Evolutionary conservation across 2,329 filamentous ascomycete species (phyloP).

Genomic region (Blastomyces gilchristii): DNA sequence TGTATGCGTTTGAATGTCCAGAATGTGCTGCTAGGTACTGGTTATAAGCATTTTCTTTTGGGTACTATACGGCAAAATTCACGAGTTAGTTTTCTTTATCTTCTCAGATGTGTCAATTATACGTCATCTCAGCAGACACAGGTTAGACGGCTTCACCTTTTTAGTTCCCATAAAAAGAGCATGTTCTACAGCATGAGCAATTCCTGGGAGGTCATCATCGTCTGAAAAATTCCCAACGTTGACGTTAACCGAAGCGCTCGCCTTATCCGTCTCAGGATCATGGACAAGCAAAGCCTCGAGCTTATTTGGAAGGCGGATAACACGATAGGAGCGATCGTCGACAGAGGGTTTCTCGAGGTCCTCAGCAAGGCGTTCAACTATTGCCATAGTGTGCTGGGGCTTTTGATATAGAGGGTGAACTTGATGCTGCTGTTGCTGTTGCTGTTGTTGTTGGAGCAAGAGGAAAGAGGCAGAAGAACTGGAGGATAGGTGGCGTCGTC

Average conservation of each 20-base stretch:
- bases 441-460: background rate
- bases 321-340: constrained; percentile 78
- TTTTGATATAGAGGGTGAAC: background rate
- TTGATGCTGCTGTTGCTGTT: background rate
- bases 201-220: constrained; percentile 77
- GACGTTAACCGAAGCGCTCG: constrained; percentile 87
- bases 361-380: constrained; percentile 50
- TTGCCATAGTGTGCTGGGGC: constrained; percentile 20
- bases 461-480: background rate
- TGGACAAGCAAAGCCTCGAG: constrained; percentile 88
- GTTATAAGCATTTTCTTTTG: constrained; percentile 89
- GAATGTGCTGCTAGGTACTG: constrained; percentile 85
- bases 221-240: constrained; percentile 96
- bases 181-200: constrained; percentile 94
- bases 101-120: background rate
- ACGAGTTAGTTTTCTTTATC: background rate
- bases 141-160: constrained; percentile 48
- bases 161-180: constrained; percentile 97
- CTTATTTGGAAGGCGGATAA: constrained; percentile 74
- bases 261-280: constrained; percentile 91
- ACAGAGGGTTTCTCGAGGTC: constrained; percentile 69
- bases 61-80: constrained; percentile 49
- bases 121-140: background rate
- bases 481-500: background rate
- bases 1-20: constrained; percentile 91